Conservation (phyloP, 192 early-diverging fungal genomes). For the Haplosporangium gracile region DNA sequence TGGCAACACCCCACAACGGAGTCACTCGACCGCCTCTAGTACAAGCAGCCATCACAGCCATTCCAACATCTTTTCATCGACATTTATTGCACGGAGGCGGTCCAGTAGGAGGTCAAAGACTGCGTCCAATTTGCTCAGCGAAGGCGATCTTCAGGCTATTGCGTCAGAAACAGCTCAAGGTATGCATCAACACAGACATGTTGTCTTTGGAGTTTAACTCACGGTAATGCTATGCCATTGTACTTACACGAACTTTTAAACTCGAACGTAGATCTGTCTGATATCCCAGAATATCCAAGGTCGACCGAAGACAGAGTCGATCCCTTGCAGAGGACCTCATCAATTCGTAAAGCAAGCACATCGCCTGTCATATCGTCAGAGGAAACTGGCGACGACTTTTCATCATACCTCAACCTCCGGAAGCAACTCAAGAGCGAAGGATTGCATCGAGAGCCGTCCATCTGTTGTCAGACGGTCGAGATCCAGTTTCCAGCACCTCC, state of each 20-base stretch:
- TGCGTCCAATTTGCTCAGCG: slow-evolving; percentile 19
- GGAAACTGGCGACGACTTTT: not conserved
- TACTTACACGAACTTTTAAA: not conserved
- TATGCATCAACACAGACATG: not conserved
- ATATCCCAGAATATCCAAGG: slow-evolving; percentile 13
- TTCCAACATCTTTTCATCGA: slow-evolving; percentile 24
- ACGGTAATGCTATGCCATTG: not conserved
- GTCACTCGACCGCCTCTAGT: slow-evolving; percentile 45
- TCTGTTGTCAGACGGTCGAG: slow-evolving; percentile 46
- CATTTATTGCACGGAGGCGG: slow-evolving; percentile 22
- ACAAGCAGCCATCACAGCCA: slow-evolving; percentile 44
- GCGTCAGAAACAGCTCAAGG: not conserved
- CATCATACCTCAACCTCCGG: slow-evolving; percentile 15
- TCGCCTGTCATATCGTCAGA: slow-evolving; percentile 28
- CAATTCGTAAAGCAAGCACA: slow-evolving; percentile 29
- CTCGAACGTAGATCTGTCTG: slow-evolving; percentile 17
- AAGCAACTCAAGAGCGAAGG: slow-evolving; percentile 43
- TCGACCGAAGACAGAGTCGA: not conserved
- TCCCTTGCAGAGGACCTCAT: not conserved
- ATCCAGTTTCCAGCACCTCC: slow-evolving; percentile 41
- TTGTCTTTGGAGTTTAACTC: not conserved
- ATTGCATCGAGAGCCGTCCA: slow-evolving; percentile 32
- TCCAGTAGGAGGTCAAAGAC: slow-evolving; percentile 39
- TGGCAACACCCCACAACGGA: slow-evolving; percentile 31
- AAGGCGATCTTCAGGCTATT: not conserved